Percentiles rank a stretch among this genome's conserved stretches.
These are phyloP conservation scores for Chaetomium cochliodes DNA, from an alignment of 495 filamentous ascomycete genomes.

Conservation along the genomic window DNA sequence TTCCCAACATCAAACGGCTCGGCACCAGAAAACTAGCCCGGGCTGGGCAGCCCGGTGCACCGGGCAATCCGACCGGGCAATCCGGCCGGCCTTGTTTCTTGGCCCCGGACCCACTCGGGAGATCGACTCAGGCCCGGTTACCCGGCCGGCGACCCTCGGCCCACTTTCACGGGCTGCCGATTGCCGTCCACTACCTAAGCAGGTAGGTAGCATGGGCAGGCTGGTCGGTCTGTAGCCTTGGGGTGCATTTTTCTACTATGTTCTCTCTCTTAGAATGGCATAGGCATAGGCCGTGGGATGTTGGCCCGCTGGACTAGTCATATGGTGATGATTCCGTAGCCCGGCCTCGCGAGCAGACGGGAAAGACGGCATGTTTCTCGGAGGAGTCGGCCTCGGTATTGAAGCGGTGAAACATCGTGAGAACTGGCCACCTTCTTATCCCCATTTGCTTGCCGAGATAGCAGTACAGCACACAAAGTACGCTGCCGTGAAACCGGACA, in stretches of 20 bases:
- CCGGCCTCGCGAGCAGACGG: too few relatives aligned
- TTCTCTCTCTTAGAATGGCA: too few relatives aligned
- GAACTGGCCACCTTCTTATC: background rate
- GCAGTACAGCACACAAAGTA: background rate
- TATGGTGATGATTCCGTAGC: too few relatives aligned
- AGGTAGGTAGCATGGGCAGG: too few relatives aligned
- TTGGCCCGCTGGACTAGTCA: too few relatives aligned
- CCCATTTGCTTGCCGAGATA: too few relatives aligned
- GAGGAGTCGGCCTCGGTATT: too few relatives aligned
- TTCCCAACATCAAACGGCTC: conserved; percentile 6
- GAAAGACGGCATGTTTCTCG: too few relatives aligned
- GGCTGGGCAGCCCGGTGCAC: background rate
- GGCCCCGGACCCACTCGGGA: conserved; percentile 4
- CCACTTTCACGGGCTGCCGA: background rate
- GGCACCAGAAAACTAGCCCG: background rate
- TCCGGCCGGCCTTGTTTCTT: background rate
- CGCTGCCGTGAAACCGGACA: background rate
- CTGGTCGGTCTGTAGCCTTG: too few relatives aligned
- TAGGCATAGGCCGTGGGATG: too few relatives aligned
- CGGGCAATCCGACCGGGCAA: background rate
- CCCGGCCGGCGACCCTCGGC: background rate
- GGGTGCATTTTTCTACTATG: too few relatives aligned
- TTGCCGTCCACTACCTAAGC: background rate
- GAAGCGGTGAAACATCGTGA: too few relatives aligned
- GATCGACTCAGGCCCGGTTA: background rate